phyloP scores from a whole-genome alignment of 2,329 filamentous ascomycete species.

The Helotiales sp. region DNA sequence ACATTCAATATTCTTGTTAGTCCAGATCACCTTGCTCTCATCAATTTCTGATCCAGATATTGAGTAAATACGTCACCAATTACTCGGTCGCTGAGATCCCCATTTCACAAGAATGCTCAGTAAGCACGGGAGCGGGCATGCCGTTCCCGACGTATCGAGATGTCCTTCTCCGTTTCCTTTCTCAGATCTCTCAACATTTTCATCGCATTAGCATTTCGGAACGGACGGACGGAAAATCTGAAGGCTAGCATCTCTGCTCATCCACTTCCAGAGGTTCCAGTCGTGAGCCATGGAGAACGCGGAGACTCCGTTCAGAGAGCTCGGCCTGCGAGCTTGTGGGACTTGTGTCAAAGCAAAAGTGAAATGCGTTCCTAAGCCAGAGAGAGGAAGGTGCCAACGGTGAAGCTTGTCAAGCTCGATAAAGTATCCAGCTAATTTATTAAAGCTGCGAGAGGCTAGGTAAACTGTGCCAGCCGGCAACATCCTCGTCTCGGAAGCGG shows the following conservation, averaged over 20 bases:
- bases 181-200: neutral
- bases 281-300: neutral
- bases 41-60: no score
- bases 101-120: no score
- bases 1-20: no score
- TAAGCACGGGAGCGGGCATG: conserved; percentile 6
- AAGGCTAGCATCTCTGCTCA: no score
- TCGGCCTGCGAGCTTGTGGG: conserved; percentile 16
- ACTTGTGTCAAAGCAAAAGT: conserved; percentile 22
- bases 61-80: no score
- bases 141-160: neutral
- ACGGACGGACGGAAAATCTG: no score
- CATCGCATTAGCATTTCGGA: neutral
- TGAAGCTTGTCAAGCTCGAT: neutral
- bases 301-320: neutral
- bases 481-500: conserved; percentile 4
- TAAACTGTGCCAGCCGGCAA: conserved; percentile 13
- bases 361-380: conserved; percentile 16
- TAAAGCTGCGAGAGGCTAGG: conserved; percentile 11
- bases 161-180: neutral
- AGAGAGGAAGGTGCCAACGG: conserved; percentile 13
- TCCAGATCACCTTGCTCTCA: neutral
- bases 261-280: no score
- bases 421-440: neutral
- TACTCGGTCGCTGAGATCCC: no score